Evolutionary conservation across 768 basidiomycete species (phyloP), one percentile per base, ranked within the genome.

Genomic region (Lanmaoa pseudosensibilis): DNA sequence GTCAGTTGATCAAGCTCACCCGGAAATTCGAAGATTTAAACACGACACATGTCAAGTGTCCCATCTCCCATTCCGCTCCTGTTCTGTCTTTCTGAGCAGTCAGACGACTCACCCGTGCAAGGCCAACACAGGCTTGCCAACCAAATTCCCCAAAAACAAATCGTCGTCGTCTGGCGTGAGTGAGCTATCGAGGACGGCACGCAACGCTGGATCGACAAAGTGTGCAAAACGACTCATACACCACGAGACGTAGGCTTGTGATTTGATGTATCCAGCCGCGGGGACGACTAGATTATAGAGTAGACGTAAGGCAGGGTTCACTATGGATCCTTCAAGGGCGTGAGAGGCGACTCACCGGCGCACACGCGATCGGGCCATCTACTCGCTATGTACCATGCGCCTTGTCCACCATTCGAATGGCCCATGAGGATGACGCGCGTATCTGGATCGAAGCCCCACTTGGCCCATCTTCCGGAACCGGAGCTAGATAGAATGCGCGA

Each of bases 331-430:
- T 5, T 15, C 36, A 30, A n/a, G 13, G 27, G 12, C 2, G 16
- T 19, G 23, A 25, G 19, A 32, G 6, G 9, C 18, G 6, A 62
- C 73, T 48, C 57, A 86, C 87, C 83, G 50, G 81, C 87, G 10
- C 86, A 62, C 12, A 89, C 82, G 52, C 80, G 78, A 67, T 95
- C 92, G 1, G 94, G 93, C 70, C 82, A 89, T 59, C 88, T 77
- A 27, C 85, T 80, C 15, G 88, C 84, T 18, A 89, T 65, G 69
- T 92, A 86, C 90, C 92, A 94, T 2, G 86, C 78, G 0, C 94
- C 94, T 70, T 95, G 94, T 13, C 93, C 94, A 30, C 94, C 94
- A 69, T 97, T 97, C 3, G 93, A 95, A 68, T 97, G 94, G 0
- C 94, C 94, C 34, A 94, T 75, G n/a, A 94, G 65, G n/a, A 88